A percentile compares a stretch with the other conserved stretches of the same genome.
phyloP scores from a whole-genome alignment of 2,329 filamentous ascomycete genomes.

The Zasmidium citrigriseum region DNA sequence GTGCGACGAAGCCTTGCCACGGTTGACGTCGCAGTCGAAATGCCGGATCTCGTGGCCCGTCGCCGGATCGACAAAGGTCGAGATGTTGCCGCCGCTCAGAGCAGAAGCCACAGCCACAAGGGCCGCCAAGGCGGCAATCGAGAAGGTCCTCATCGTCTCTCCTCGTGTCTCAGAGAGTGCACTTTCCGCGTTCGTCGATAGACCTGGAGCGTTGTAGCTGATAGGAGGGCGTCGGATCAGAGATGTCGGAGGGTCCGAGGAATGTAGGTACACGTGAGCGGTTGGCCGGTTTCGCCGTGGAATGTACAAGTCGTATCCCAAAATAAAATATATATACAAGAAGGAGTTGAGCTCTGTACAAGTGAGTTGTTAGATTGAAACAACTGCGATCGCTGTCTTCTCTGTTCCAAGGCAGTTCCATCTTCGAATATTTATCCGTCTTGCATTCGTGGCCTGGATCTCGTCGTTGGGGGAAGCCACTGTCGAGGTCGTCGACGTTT shows the following conservation, averaged over 20 bases:
- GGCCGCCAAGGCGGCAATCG: conserved; percentile 22
- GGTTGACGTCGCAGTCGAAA: conserved; percentile 47
- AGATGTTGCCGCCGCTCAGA: conserved; percentile 18
- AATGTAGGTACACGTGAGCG: conserved; percentile 18
- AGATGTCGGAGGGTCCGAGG: conserved; percentile 14
- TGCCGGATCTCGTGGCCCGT: conserved; percentile 33
- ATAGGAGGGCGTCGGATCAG: conserved; percentile 14
- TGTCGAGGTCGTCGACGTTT: conserved; percentile 17
- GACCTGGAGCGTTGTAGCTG: conserved; percentile 3
- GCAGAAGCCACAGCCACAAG: conserved; percentile 18
- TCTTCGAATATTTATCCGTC: conserved; percentile 12
- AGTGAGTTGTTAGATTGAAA: background rate
- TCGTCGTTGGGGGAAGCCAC: background rate
- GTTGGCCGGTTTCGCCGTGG: conserved; percentile 10
- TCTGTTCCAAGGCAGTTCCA: background rate
- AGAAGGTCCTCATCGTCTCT: conserved; percentile 28
- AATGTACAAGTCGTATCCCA: too few relatives aligned
- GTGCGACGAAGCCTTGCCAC: conserved; percentile 38
- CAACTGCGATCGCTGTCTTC: background rate
- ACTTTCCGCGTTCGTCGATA: conserved; percentile 20
- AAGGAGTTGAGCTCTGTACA: background rate
- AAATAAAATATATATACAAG: conserved; percentile 8
- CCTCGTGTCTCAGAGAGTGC: conserved; percentile 20
- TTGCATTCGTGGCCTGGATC: conserved; percentile 6
- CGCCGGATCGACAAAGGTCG: conserved; percentile 28